Evolutionary conservation across 805 yeast species (phyloP).

Genomic region (Wickerhamomyces xylosicus): DNA sequence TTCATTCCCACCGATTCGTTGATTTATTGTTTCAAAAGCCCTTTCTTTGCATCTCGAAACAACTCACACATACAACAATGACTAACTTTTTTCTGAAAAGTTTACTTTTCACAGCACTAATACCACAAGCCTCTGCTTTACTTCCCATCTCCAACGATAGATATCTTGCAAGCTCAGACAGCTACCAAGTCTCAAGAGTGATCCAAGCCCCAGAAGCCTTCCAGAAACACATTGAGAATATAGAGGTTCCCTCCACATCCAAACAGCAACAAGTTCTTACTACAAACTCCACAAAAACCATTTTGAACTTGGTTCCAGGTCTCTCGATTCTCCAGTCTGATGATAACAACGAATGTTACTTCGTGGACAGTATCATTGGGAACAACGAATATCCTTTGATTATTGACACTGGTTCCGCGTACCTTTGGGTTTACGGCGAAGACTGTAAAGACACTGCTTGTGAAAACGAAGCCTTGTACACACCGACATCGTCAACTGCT

Average conservation of each 20-base stretch:
- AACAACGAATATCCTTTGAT: slow-evolving; percentile 38
- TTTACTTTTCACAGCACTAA: not conserved
- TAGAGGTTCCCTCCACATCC: not conserved
- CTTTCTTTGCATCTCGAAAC: no score
- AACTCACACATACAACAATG: no score
- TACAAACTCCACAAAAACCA: slow-evolving; percentile 8
- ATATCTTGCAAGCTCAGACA: slow-evolving; percentile 1
- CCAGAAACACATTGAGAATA: not conserved
- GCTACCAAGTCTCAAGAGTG: slow-evolving; percentile 5
- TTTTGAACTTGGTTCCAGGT: slow-evolving; percentile 19
- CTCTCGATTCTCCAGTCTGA: slow-evolving; percentile 20
- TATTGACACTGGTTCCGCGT: slow-evolving; percentile 57
- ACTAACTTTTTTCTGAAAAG: not conserved
- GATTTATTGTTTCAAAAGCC: no score
- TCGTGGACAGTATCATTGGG: slow-evolving; percentile 28
- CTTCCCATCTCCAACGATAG: slow-evolving; percentile 7
- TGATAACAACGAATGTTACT: slow-evolving; percentile 24
- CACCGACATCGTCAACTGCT: slow-evolving; percentile 12
- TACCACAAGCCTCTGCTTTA: not conserved
- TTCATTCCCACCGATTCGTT: no score
- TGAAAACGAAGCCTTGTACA: slow-evolving; percentile 20
- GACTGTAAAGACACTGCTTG: slow-evolving; percentile 39
- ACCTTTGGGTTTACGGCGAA: slow-evolving; percentile 50
- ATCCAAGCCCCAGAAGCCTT: slow-evolving; percentile 4
- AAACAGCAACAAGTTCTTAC: not conserved